Evolutionary conservation across 306 rosid species (phyloP), one percentile per base, ranked within the genome.

Genomic region (Ormosia semicastrata): DNA sequence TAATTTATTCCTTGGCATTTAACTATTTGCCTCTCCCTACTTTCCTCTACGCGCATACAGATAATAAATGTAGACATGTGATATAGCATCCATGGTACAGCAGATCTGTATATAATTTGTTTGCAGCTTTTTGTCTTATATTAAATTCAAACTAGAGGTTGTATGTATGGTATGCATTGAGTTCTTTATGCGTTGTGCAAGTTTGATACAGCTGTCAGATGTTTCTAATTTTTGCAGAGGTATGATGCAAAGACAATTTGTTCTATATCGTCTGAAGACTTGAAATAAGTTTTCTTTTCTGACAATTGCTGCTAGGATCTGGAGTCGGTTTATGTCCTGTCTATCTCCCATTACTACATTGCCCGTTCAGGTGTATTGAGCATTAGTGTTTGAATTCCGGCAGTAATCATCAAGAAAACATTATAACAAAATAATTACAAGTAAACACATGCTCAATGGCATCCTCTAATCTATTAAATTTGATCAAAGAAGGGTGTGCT

Each of bases 201-300:
- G 52, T 73, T 76, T 72, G 63, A 86, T 58, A 59, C 83, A 74
- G 46, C 79, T 78, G 89, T 84, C 88, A 84, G 89, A 62, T 41
- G 49, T 82, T 83, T 83, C 84, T 81, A 37, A 50, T 71, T 57
- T 85, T 78, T 71, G 56, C 74, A 76, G 66, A 60, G 72, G 49
- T 54, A 56, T 56, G 59, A 63, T 66, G 60, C 82, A 13, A 77
- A 86, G 70, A 79, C 85, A 78, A 53, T 65, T 74, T 32, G 70
- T 81, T 82, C 18, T 76, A 44, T 58, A 13, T 76, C 50, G 34
- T 78, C 78, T 72, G 73, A 76, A 50, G 64, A 6, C 70, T 15
- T 69, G 47, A 75, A 75, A 46, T 62, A 50, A 11, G 39, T 68
- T 82, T 47, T 64, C 83, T 11, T 59, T 43, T 65, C 87, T 70